A percentile compares a stretch with the other conserved stretches of the same genome.
Conservation (phyloP, 768 basidiomycete genomes). For the Pisolithus microcarpus region DNA sequence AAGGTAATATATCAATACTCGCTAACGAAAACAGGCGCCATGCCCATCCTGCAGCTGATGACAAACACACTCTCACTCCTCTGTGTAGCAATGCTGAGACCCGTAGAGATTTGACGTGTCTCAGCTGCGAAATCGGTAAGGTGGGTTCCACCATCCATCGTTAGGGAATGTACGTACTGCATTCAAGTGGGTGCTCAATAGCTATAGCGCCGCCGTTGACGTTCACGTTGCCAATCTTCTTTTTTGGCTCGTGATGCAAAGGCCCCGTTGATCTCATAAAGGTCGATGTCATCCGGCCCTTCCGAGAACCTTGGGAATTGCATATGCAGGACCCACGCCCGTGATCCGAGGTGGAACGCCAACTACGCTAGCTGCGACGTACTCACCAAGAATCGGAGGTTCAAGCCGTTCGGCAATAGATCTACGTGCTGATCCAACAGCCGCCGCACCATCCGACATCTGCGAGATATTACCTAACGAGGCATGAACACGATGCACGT, state of each 20-base stretch:
- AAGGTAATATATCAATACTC: slow-evolving; percentile 49
- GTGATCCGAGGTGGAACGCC: slow-evolving; percentile 86
- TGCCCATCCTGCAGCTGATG: slow-evolving; percentile 84
- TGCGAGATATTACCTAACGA: slow-evolving; percentile 71
- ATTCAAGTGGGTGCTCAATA: slow-evolving; percentile 82
- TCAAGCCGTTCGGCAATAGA: slow-evolving; percentile 75
- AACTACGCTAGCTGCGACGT: slow-evolving; percentile 56
- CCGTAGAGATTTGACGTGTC: slow-evolving; percentile 83
- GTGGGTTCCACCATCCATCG: slow-evolving; percentile 3
- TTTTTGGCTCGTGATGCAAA: slow-evolving; percentile 76
- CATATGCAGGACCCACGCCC: slow-evolving; percentile 88
- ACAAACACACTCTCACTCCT: slow-evolving; percentile 66
- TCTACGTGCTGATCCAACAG: slow-evolving; percentile 76
- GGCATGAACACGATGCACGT: neutral
- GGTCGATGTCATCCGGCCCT: slow-evolving; percentile 75
- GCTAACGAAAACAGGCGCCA: slow-evolving; percentile 80
- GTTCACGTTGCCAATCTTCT: slow-evolving; percentile 79
- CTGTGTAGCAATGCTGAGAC: slow-evolving; percentile 72
- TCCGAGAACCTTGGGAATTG: slow-evolving; percentile 70
- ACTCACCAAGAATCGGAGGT: slow-evolving; percentile 85
- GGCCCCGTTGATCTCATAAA: slow-evolving; percentile 59
- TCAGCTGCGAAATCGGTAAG: slow-evolving; percentile 44
- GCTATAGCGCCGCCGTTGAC: slow-evolving; percentile 85
- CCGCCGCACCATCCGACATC: slow-evolving; percentile 88
- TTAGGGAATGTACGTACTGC: slow-evolving; percentile 46